phyloP scores from a whole-genome alignment of 2,329 filamentous ascomycete species.

The Curvularia spicifera region DNA sequence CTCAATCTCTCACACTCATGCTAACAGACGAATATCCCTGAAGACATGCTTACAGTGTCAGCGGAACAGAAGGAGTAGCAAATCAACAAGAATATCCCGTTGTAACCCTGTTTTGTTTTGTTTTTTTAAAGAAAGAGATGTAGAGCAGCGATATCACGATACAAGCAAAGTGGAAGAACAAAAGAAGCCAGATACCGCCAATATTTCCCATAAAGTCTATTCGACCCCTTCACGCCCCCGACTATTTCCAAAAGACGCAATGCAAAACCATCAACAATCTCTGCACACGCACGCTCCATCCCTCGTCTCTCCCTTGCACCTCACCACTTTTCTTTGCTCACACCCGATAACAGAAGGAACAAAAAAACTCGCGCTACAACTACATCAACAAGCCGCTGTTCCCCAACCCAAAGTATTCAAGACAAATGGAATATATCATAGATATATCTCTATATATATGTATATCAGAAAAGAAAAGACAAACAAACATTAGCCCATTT shows the following conservation, averaged over 20 bases:
- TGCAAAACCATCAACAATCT: slow-evolving; percentile 1
- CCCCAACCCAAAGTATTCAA: slow-evolving; percentile 6
- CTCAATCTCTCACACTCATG: neutral
- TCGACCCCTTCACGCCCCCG: neutral
- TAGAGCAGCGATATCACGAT: neutral
- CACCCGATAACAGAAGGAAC: neutral
- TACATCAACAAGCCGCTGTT: neutral
- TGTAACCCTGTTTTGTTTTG: neutral
- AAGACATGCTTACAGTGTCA: neutral
- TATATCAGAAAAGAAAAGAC: slow-evolving; percentile 13
- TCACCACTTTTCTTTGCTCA: neutral
- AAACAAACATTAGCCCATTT: slow-evolving; percentile 15
- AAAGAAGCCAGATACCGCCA: neutral
- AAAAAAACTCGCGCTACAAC: neutral
- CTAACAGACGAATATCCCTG: neutral
- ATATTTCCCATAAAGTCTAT: neutral
- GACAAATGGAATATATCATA: slow-evolving; percentile 22
- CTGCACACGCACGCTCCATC: neutral
- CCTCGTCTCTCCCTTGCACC: neutral
- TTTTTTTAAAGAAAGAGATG: neutral
- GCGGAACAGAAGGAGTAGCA: neutral
- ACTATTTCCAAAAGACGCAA: slow-evolving; percentile 1
- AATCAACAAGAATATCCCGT: neutral
- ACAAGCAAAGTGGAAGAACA: neutral
- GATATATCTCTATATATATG: slow-evolving; percentile 25